phyloP scores from a whole-genome alignment of 108 stramenopile genomes.

The Fistulifera solaris region DNA sequence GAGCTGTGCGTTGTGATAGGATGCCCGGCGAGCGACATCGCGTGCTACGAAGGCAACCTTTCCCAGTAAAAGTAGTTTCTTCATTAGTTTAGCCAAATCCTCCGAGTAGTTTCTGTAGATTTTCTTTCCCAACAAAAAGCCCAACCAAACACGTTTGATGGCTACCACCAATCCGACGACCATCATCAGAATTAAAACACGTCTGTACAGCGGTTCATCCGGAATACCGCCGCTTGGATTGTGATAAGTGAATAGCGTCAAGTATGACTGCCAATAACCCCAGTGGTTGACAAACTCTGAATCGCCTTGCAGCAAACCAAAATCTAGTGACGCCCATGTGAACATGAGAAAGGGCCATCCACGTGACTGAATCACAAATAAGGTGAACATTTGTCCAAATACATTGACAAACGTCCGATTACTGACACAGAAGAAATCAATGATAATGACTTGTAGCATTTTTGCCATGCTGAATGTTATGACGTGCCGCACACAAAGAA shows the following conservation, averaged over 20 bases:
- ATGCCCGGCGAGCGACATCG: background rate
- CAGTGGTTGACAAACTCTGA: constrained; percentile 27
- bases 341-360: constrained; percentile 39
- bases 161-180: constrained; percentile 31
- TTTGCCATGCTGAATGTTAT: constrained; percentile 21
- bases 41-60: constrained; percentile 31
- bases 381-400: constrained; percentile 19
- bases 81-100: constrained; percentile 42
- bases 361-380: constrained; percentile 30
- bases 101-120: constrained; percentile 28
- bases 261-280: constrained; percentile 24
- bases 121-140: constrained; percentile 46
- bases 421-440: constrained; percentile 29
- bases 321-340: constrained; percentile 31
- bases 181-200: constrained; percentile 27
- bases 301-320: constrained; percentile 19
- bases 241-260: constrained; percentile 21
- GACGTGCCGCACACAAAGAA: constrained; percentile 26
- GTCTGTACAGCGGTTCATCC: constrained; percentile 4
- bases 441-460: constrained; percentile 16
- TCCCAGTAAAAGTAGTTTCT: constrained; percentile 55
- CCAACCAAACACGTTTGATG: constrained; percentile 53
- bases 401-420: constrained; percentile 13
- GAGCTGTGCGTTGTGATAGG: too few relatives aligned
- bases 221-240: constrained; percentile 30